Evolutionary conservation across 2,329 filamentous ascomycete species (phyloP).

Genomic region (Aspergillus persii): DNA sequence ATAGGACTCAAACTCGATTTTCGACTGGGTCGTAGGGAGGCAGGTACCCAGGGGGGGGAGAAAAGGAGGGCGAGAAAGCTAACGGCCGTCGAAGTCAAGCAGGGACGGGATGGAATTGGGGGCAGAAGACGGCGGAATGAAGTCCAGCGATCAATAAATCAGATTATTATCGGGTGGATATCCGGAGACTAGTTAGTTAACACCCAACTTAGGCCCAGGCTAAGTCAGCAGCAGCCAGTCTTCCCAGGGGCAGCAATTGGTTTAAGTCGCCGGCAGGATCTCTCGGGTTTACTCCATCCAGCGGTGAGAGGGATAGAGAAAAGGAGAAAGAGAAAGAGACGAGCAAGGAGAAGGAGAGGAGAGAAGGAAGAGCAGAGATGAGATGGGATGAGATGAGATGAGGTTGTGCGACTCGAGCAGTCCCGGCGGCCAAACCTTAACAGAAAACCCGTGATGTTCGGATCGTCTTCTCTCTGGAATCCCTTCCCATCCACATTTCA

Average conservation of each 20-base stretch:
- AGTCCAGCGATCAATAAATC: slow-evolving; percentile 2
- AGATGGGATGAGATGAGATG: not conserved
- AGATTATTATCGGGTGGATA: slow-evolving; percentile 3
- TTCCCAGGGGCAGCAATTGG: not conserved
- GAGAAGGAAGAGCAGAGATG: not conserved
- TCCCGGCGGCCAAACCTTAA: not conserved
- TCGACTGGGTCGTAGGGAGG: slow-evolving; percentile 11
- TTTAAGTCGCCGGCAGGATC: too few relatives aligned
- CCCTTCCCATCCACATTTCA: too few relatives aligned
- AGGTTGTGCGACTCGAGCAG: not conserved
- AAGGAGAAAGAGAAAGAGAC: slow-evolving; percentile 1
- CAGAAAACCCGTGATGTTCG: not conserved
- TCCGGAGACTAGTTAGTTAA: slow-evolving; percentile 4
- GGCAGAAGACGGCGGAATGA: slow-evolving; percentile 2
- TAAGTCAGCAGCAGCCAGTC: slow-evolving; percentile 4
- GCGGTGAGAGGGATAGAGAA: not conserved
- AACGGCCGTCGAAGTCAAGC: not conserved
- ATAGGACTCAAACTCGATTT: slow-evolving; percentile 21
- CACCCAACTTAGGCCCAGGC: not conserved
- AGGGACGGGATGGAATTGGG: slow-evolving; percentile 1
- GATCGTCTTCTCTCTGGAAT: too few relatives aligned
- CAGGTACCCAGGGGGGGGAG: not conserved
- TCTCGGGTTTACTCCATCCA: not conserved
- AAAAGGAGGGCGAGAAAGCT: not conserved
- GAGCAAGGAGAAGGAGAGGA: not conserved